Evolutionary conservation across 2,329 filamentous ascomycete genomes (phyloP), one percentile per base, ranked within the genome.

Genomic region (Epichloe scottii): DNA sequence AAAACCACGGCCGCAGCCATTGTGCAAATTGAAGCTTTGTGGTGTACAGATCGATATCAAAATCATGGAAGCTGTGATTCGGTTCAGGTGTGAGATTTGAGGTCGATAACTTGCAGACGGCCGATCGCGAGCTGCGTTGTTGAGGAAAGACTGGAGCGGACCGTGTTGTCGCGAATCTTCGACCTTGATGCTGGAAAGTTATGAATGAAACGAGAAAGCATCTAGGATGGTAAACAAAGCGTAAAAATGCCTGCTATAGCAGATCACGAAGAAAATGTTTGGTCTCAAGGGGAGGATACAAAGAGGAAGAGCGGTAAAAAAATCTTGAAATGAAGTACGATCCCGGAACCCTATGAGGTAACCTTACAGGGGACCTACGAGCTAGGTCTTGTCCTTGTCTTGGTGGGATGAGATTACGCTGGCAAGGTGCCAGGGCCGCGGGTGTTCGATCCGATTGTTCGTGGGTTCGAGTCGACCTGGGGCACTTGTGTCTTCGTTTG

Each of bases 1-100:
- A 71, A 62, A 67, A 77, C 68, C 58, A 69, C 68, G 68, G 69
- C 70, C 64, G 74, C 66, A 66, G 77, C 76, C 77, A 80, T 80
- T 64, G 61, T 76, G 72, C 65, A 65, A 69, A 66, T 69, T 66
- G 60, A 65, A 68, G 64, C 68, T 73, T 65, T 65, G 71, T 58
- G 62, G 61, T 60, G 69, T 61, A 64, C 64, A 61, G 58, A 58
- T 58, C 57, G 65, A 60, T 66, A 65, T 68, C 66, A 70, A 64
- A 75, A 70, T 71, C 76, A 79, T 79, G 74, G 72, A 72, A 69
- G 69, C 72, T 70, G 59, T 54, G 57, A n/a, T 21, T 49, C 17
- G 14, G 46, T 14, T 30, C 34, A 17, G 26, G 26, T 4, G 26
- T 33, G 48, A 30, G 15, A 23, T 11, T 45, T 19, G 41, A 34